Evolutionary conservation across 1,284 basidiomycete genomes (phyloP), one percentile per base, ranked within the genome.

Genomic region (Tetrapyrgos nigripes): DNA sequence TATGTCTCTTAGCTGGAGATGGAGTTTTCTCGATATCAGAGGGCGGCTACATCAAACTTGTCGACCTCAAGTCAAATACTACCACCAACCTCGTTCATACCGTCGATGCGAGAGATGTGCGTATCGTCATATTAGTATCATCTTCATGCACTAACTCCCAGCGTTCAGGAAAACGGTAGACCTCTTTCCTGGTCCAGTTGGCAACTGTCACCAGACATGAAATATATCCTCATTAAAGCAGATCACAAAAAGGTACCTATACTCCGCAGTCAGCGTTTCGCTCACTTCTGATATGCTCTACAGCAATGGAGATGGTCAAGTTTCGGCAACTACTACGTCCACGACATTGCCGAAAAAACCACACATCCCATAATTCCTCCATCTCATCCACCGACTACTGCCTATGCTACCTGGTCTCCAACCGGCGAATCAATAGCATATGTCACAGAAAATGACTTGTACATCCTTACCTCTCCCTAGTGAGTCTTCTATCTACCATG

Each of bases 241-340:
- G 80, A 94, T 68, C 76, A 84, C 63, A 72, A 76, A 57, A 95
- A 96, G 81, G 92, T 90, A 58, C 46, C 63, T 57, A 43, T 44
- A 11, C 11, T 51, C 26, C 29, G 4, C 26, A 28, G 54, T 11
- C 26, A 8, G 24, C 48, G 4, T 1, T 21, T 50, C 29, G 17
- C 50, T 13, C 23, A 19, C 5, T 28, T n/a, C 49, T 14, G 19
- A 27, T n/a, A 37, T 26, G 55, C 44, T 65, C 53, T 57, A 13
- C 62, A 93, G 87, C 93, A 96, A 88, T 99, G 96, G 95, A 84
- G 97, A 35, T 85, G 92, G 72, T 97, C 95, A 8, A 89, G 86
- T 54, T 91, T 91, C 69, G 89, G 89, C 23, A 96, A 96, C 72
- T 96, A 94, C 68, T 97, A 92, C 74, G 80, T 98, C 21, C 92